A percentile compares a stretch with the other conserved stretches of the same genome.
Conservation (phyloP, 768 basidiomycete species). For the Lenzites betulinus region DNA sequence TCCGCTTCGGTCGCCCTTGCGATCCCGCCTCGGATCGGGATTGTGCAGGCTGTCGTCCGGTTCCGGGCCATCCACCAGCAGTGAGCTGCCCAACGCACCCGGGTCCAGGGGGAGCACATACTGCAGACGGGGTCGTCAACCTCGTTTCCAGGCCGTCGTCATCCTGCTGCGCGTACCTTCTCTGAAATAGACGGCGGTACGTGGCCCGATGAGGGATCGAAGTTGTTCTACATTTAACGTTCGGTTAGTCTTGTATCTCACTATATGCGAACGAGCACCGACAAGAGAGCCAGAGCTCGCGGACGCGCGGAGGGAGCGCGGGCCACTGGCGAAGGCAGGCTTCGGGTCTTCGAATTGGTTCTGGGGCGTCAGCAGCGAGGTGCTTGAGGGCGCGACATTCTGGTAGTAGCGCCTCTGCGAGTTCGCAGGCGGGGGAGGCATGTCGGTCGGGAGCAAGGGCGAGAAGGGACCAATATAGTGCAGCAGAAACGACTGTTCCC, state of each 20-base stretch:
- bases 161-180: conserved; percentile 25
- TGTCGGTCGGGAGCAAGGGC: not conserved
- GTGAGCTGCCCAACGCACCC: conserved; percentile 53
- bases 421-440: conserved; percentile 9
- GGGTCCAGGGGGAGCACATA: conserved; percentile 69
- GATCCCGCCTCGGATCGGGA: conserved; percentile 44
- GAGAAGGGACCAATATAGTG: not conserved
- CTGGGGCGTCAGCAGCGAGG: conserved; percentile 19
- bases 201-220: conserved; percentile 23
- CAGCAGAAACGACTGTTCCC: conserved; percentile 42
- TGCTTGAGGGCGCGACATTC: conserved; percentile 24
- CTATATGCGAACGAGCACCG: conserved; percentile 19
- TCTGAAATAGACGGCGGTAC: conserved; percentile 31
- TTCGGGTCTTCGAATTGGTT: conserved; percentile 17
- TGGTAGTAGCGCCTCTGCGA: conserved; percentile 12
- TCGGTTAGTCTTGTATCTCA: not conserved
- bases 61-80: conserved; percentile 59
- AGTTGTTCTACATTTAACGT: not conserved
- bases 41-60: conserved; percentile 55
- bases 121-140: conserved; percentile 36
- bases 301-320: conserved; percentile 36
- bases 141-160: not conserved
- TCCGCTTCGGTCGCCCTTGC: conserved; percentile 37
- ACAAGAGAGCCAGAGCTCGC: conserved; percentile 49
- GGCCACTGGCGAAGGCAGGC: conserved; percentile 18